A percentile compares a stretch with the other conserved stretches of the same genome.
Evolutionary conservation across 2,329 filamentous ascomycete genomes (phyloP).

Genomic region (Aspergillus intermedius): DNA sequence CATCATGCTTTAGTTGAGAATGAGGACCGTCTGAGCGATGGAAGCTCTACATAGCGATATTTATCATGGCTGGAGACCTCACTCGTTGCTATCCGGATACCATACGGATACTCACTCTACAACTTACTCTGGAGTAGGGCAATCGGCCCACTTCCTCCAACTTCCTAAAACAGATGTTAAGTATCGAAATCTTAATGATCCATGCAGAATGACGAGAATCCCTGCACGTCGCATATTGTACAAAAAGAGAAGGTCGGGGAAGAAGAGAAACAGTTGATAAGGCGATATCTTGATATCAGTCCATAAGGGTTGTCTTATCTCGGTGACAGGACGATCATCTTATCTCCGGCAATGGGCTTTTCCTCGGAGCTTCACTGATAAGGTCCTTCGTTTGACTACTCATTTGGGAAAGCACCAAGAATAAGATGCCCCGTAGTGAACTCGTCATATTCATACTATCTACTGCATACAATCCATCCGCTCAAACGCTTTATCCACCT

Average conservation of each 20-base stretch:
- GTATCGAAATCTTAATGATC: background rate
- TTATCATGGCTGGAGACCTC: background rate
- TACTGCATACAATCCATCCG: constrained; percentile 54
- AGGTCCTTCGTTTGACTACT: background rate
- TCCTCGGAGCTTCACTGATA: background rate
- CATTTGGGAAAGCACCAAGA: background rate
- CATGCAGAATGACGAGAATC: background rate
- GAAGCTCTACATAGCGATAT: background rate
- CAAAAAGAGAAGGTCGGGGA: constrained; percentile 18
- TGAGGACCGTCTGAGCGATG: no score
- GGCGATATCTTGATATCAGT: background rate
- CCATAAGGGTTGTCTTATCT: constrained; percentile 4
- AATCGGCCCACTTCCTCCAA: background rate
- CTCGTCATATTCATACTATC: constrained; percentile 5
- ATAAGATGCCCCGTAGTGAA: background rate
- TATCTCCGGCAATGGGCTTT: background rate
- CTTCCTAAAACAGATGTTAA: background rate
- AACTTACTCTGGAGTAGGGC: background rate
- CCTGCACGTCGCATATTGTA: background rate
- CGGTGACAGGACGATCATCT: constrained; percentile 2
- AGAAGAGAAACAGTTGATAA: constrained; percentile 6
- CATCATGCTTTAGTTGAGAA: constrained; percentile 9
- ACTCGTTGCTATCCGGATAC: background rate
- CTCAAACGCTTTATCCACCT: constrained; percentile 64
- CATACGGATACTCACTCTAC: background rate